phyloP scores from a whole-genome alignment of 1,284 basidiomycete genomes.

The Volvariella volvacea region DNA sequence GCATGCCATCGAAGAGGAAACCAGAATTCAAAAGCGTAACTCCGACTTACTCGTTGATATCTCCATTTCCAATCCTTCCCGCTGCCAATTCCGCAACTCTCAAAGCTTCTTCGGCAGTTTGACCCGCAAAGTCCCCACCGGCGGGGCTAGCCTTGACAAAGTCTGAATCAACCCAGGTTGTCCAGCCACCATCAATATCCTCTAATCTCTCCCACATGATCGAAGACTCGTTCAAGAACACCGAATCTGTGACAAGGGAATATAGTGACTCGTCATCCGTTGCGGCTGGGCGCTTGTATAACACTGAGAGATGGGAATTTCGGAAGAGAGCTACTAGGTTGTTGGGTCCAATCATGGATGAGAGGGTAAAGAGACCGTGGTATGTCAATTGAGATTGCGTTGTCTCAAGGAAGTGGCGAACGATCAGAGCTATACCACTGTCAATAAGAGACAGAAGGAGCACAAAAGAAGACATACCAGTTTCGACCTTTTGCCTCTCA shows the following conservation, averaged over 20 bases:
- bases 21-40: too few species aligned
- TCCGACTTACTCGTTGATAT: slow-evolving; percentile 38
- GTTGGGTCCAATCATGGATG: slow-evolving; percentile 44
- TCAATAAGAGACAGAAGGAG: slow-evolving; percentile 1
- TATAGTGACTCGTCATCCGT: slow-evolving; percentile 51
- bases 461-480: slow-evolving; percentile 41
- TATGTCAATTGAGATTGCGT: slow-evolving; percentile 84
- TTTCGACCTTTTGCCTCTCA: slow-evolving; percentile 53
- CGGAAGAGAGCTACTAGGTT: slow-evolving; percentile 78
- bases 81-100: slow-evolving; percentile 33
- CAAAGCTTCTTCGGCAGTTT: slow-evolving; percentile 57
- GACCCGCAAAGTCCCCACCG: slow-evolving; percentile 76
- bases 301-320: slow-evolving; percentile 82
- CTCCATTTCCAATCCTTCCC: slow-evolving; percentile 18
- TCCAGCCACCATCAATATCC: slow-evolving; percentile 75
- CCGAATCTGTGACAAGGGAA: slow-evolving; percentile 77
- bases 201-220: slow-evolving; percentile 87
- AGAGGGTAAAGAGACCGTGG: slow-evolving; percentile 69
- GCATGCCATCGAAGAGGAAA: too few species aligned
- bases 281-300: slow-evolving; percentile 50
- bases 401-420: slow-evolving; percentile 65
- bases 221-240: slow-evolving; percentile 69
- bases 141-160: slow-evolving; percentile 59
- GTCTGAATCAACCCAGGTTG: slow-evolving; percentile 69
- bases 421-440: slow-evolving; percentile 45